These are phyloP conservation scores for Raffaelea ambrosiae DNA, from an alignment of 2,329 filamentous ascomycete species.

Conservation along the genomic window DNA sequence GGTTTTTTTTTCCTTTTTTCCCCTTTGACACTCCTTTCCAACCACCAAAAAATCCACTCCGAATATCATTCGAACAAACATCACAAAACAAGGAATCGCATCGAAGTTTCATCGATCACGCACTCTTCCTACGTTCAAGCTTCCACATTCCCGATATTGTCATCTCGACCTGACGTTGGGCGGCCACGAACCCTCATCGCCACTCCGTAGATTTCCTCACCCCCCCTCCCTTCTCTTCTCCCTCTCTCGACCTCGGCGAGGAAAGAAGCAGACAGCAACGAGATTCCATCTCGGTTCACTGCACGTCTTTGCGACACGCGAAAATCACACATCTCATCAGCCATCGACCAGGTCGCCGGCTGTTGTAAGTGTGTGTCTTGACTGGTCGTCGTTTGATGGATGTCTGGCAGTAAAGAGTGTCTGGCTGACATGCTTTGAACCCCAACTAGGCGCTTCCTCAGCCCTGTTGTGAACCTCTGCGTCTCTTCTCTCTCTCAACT, in stretches of 20 bases:
- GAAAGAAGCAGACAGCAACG: neutral
- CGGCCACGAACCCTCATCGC: neutral
- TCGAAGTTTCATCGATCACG: neutral
- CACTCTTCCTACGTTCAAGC: neutral
- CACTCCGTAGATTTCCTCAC: neutral
- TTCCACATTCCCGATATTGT: too few relatives aligned
- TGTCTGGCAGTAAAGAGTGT: constrained; percentile 10
- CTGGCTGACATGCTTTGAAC: constrained; percentile 13
- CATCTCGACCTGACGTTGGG: too few relatives aligned
- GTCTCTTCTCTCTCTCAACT: neutral
- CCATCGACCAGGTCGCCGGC: constrained; percentile 14
- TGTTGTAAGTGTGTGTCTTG: constrained; percentile 14
- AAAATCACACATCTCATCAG: constrained; percentile 13
- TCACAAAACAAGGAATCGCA: neutral
- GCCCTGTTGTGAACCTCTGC: constrained; percentile 7
- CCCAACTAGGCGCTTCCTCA: constrained; percentile 8
- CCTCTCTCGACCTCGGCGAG: too few relatives aligned
- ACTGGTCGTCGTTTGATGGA: constrained; percentile 12
- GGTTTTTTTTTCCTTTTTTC: neutral
- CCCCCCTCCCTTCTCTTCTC: too few relatives aligned
- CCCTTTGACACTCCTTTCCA: neutral
- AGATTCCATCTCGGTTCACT: neutral
- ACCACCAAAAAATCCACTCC: too few relatives aligned
- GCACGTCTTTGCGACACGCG: neutral
- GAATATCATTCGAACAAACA: neutral